Evolutionary conservation across 2,329 filamentous ascomycete genomes (phyloP), one percentile per base, ranked within the genome.

Genomic region (Ampelomyces quisqualis): DNA sequence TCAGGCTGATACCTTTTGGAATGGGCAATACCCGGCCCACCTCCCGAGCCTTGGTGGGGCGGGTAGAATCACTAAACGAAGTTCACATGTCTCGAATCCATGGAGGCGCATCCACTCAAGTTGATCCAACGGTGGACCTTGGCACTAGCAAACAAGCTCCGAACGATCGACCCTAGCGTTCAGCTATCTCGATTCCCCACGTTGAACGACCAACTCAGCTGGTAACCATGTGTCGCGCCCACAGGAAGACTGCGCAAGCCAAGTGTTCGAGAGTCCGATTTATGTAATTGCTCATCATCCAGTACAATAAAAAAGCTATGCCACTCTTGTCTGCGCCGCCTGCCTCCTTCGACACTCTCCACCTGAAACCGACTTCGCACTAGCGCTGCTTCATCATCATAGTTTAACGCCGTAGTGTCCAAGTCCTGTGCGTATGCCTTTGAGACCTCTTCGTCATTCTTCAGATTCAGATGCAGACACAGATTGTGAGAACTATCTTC

Each of bases 331-430:
- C 23, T 26, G 4, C 13, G 10, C 23, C 10, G 10, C 9, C 8
- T 4, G 13, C n/a, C 15, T 14, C n/a, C 26, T 14, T 28, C n/a
- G n/a, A 13, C 8, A 39, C 40, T 40, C 21, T 27, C 24, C 40
- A n/a, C n/a, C n/a, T n/a, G n/a, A n/a, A n/a, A n/a, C n/a, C n/a
- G n/a, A n/a, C n/a, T 15, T 38, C 3, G 26, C 15, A 28, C 29
- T 55, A 57, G 57, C 43, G 43, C 23, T 38, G 40, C 40, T 55
- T 49, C 34, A 43, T 54, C 49, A 54, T 49, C 53, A 49, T 41
- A 36, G 34, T 14, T 27, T 27, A 6, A 27, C 7, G 15, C 15
- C 24, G 9, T 11, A 13, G n/a, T 14, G 7, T n/a, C 24, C 24
- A 11, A 6, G 8, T 11, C 11, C 24, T 27, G 9, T 7, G 24